Evolutionary conservation across 768 basidiomycete species (phyloP), one percentile per base, ranked within the genome.

Genomic region (Auricularia sp.): DNA sequence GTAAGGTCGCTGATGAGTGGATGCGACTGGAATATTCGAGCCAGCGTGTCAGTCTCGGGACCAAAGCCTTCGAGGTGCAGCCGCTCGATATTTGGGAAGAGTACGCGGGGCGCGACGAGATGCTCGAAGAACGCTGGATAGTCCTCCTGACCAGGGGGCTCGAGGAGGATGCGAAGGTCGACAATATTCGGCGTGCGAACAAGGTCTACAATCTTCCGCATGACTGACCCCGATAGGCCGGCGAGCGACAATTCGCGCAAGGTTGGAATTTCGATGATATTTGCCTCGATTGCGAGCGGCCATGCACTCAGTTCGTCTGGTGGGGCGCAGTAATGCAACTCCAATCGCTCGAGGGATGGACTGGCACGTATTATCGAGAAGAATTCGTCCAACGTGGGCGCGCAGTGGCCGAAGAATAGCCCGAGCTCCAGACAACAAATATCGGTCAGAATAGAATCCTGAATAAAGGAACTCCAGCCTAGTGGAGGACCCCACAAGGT

Each of bases 91-190:
- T 6, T 21, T 6, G 47, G 47, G 47, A 51, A 51, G 47, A 51
- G 47, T 21, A 51, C 47, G 10, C 47, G 36, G 36, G 62, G 62
- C 33, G 43, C 21, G 7, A 47, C 18, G 21, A 63, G 18, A 12
- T 47, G 21, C 23, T 36, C 44, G n/a, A 54, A 21, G n/a, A 63
- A 75, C 0, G 77, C 74, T 5, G 77, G 77, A 69, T 79, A 87
- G 67, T 90, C 87, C 18, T 76, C 78, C 1, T 75, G 71, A 60
- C 84, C 81, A 64, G 84, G 81, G 67, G 87, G 81, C n/a, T 90
- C 77, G 5, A 76, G 69, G 60, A 83, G 73, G 36, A 65, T 67
- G 64, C 67, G 70, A 39, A 82, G 70, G 35, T 70, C 68, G 42
- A 81, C 80, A 62, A 77, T 66, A 47, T 67, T 67, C 29, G 81